A percentile compares a stretch with the other conserved stretches of the same genome.
Conservation (phyloP, 2,329 filamentous ascomycete species). For the Fusarium camptoceras region DNA sequence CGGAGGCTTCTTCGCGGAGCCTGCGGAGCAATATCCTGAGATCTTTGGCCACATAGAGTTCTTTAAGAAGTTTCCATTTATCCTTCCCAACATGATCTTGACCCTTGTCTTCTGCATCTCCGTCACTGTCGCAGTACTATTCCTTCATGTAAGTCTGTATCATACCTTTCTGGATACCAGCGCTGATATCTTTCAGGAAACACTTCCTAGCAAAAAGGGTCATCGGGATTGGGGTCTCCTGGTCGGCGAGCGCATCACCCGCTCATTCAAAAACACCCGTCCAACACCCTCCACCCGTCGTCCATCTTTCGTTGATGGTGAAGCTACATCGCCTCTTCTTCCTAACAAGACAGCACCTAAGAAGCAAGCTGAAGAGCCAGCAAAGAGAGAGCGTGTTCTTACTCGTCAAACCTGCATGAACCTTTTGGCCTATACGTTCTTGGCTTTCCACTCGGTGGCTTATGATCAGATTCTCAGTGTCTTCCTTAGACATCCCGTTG, state of each 20-base stretch:
- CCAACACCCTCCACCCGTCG: slow-evolving; percentile 51
- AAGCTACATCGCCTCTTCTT: slow-evolving; percentile 67
- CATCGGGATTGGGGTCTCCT: slow-evolving; percentile 79
- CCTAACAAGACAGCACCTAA: slow-evolving; percentile 50
- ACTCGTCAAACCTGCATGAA: slow-evolving; percentile 80
- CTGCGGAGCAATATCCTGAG: slow-evolving; percentile 77
- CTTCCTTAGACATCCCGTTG: slow-evolving; percentile 81
- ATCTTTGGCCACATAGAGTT: slow-evolving; percentile 76
- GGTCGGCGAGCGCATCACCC: slow-evolving; percentile 74
- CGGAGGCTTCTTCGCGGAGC: slow-evolving; percentile 87
- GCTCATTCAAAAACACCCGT: slow-evolving; percentile 49
- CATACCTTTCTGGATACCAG: neutral
- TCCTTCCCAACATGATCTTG: slow-evolving; percentile 84
- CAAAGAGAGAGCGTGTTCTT: slow-evolving; percentile 72
- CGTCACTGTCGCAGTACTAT: slow-evolving; percentile 78
- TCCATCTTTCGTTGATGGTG: slow-evolving; percentile 65
- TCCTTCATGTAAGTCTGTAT: slow-evolving; percentile 69
- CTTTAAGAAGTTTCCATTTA: slow-evolving; percentile 82
- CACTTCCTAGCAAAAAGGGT: slow-evolving; percentile 76
- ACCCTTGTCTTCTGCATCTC: slow-evolving; percentile 83
- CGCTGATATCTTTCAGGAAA: slow-evolving; percentile 69
- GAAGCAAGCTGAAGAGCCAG: slow-evolving; percentile 38
- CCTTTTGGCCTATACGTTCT: slow-evolving; percentile 80
- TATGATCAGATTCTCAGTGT: slow-evolving; percentile 91
- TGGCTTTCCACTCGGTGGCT: slow-evolving; percentile 84